Conservation (phyloP, 345 rosid species). For the Aethionema arabicum region DNA sequence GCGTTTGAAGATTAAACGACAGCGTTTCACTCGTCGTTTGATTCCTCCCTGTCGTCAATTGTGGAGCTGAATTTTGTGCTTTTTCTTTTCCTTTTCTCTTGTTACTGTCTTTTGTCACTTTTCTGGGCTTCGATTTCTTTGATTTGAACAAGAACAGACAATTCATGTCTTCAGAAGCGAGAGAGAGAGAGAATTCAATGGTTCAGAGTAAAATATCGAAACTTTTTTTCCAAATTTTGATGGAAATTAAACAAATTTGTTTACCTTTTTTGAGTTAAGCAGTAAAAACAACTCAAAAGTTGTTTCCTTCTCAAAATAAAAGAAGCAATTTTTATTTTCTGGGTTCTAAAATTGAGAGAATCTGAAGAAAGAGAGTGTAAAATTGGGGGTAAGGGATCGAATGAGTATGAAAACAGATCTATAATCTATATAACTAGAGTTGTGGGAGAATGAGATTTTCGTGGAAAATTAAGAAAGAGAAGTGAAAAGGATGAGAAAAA, state of each 20-base stretch:
- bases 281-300: conserved; percentile 8
- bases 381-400: background rate
- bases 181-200: too few relatives aligned
- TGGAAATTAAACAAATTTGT: background rate
- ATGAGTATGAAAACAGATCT: conserved; percentile 37
- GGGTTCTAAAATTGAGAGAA: conserved; percentile 10
- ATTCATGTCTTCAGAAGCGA: conserved; percentile 24
- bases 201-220: background rate
- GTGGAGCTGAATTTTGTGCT: conserved; percentile 33
- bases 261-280: background rate
- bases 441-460: conserved; percentile 20
- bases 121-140: conserved; percentile 36
- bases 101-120: conserved; percentile 11
- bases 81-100: conserved; percentile 28
- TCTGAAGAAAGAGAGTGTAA: background rate
- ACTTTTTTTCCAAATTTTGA: conserved; percentile 5
- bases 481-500: background rate
- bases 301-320: background rate
- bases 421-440: conserved; percentile 13
- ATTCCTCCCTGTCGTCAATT: conserved; percentile 11
- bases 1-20: conserved; percentile 37
- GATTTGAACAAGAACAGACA: conserved; percentile 40
- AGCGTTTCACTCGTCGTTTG: conserved; percentile 2
- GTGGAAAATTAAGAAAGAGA: conserved; percentile 23
- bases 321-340: too few relatives aligned